A percentile compares a stretch with the other conserved stretches of the same genome.
phyloP scores from a whole-genome alignment of 306 rosid genomes.

The Fragaria vesca region DNA sequence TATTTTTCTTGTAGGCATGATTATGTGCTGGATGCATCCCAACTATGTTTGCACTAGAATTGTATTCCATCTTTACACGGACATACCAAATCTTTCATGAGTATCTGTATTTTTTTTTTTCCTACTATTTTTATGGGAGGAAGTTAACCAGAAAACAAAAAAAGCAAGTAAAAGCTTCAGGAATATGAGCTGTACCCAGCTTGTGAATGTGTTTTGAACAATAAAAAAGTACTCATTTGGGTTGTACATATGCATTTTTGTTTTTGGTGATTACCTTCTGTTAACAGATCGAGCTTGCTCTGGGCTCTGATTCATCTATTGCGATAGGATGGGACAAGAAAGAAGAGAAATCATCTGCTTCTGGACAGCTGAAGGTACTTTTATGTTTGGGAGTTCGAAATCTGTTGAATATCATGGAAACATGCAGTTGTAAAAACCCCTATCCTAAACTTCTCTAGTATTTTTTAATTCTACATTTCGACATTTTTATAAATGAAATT shows the following conservation, averaged over 20 bases:
- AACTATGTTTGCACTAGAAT: background rate
- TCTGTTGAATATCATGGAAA: background rate
- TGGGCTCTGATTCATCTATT: constrained; percentile 81
- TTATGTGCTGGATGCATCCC: background rate
- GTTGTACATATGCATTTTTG: background rate
- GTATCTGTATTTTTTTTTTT: background rate
- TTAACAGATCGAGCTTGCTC: constrained; percentile 69
- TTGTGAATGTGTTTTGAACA: background rate
- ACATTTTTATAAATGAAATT: background rate
- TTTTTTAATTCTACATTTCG: background rate
- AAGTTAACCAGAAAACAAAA: background rate
- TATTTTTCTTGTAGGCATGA: constrained; percentile 6
- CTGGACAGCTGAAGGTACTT: constrained; percentile 88
- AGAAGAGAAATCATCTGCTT: constrained; percentile 64
- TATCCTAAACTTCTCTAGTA: background rate
- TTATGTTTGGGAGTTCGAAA: constrained; percentile 11
- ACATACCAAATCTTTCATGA: background rate
- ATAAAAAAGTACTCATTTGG: background rate
- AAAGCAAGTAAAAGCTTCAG: background rate
- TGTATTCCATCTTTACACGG: constrained; percentile 11
- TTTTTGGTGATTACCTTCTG: constrained; percentile 12
- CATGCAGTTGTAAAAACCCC: background rate
- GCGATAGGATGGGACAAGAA: constrained; percentile 90
- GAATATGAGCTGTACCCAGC: background rate
- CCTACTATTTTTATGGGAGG: background rate